Percentiles rank a stretch among this genome's conserved stretches.
These are phyloP conservation scores for Leccinum insolens DNA, from an alignment of 1,284 basidiomycete species.

Conservation along the genomic window DNA sequence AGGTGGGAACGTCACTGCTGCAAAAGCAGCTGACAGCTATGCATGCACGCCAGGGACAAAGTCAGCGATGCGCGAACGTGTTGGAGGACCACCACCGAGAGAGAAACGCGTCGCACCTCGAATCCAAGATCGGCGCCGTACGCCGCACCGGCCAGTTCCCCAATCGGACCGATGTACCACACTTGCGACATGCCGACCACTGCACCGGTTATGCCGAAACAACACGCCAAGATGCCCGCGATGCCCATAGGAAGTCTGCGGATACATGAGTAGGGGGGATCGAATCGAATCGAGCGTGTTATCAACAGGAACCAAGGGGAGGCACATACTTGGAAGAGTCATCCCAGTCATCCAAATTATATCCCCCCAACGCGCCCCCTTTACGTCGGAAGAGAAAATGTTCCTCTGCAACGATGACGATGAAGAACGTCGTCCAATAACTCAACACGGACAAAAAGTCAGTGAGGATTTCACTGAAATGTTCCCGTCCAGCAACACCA, in stretches of 20 bases:
- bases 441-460: slow-evolving; percentile 59
- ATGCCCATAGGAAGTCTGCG: slow-evolving; percentile 54
- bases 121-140: slow-evolving; percentile 61
- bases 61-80: not conserved
- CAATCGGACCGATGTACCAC: slow-evolving; percentile 59
- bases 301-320: not conserved
- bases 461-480: slow-evolving; percentile 59
- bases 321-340: slow-evolving; percentile 40
- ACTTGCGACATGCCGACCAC: slow-evolving; percentile 52
- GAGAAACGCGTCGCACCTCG: slow-evolving; percentile 40
- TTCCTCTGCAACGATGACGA: slow-evolving; percentile 60
- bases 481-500: slow-evolving; percentile 62
- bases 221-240: slow-evolving; percentile 54
- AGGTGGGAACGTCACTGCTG: slow-evolving; percentile 44
- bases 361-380: slow-evolving; percentile 48
- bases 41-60: not conserved
- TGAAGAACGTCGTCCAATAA: slow-evolving; percentile 69
- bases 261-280: not conserved
- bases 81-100: not conserved
- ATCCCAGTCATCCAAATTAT: slow-evolving; percentile 62
- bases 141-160: slow-evolving; percentile 40
- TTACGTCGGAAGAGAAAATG: slow-evolving; percentile 57
- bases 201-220: slow-evolving; percentile 49
- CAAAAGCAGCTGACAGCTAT: slow-evolving; percentile 47
- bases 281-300: no score